Conservation (phyloP, 2,329 filamentous ascomycete genomes). For the Chaetomium strumarium region DNA sequence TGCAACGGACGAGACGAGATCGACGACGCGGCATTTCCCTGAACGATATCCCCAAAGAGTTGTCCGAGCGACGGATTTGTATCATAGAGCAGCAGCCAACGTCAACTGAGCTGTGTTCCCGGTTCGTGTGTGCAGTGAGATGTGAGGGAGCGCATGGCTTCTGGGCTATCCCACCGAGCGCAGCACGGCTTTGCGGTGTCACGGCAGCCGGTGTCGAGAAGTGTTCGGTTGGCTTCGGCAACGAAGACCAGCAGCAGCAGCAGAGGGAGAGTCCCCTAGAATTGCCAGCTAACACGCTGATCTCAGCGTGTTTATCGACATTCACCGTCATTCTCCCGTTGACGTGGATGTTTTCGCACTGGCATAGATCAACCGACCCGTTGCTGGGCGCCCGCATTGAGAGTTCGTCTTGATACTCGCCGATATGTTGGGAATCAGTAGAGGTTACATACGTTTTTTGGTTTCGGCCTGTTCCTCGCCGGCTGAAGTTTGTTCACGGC, state of each 20-base stretch:
- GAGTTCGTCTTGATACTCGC: conserved; percentile 49
- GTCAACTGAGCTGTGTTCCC: conserved; percentile 24
- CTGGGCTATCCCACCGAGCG: background rate
- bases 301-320: conserved; percentile 39
- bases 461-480: too few species aligned
- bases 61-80: conserved; percentile 31
- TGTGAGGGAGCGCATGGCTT: background rate
- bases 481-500: too few species aligned
- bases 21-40: conserved; percentile 16
- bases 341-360: conserved; percentile 51
- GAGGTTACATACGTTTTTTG: conserved; percentile 43
- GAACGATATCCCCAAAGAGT: conserved; percentile 18
- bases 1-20: conserved; percentile 23
- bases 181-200: background rate
- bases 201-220: background rate
- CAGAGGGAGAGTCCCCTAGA: conserved; percentile 7
- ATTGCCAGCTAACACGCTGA: conserved; percentile 24
- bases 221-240: background rate
- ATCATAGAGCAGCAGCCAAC: conserved; percentile 34
- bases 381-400: conserved; percentile 54
- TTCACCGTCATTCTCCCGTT: conserved; percentile 40
- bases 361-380: conserved; percentile 49
- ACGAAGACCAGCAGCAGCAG: background rate
- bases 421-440: conserved; percentile 54
- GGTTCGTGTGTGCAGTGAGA: conserved; percentile 7